Conservation (phyloP, 2,329 filamentous ascomycete species). For the Neoarthrinium moseri region DNA sequence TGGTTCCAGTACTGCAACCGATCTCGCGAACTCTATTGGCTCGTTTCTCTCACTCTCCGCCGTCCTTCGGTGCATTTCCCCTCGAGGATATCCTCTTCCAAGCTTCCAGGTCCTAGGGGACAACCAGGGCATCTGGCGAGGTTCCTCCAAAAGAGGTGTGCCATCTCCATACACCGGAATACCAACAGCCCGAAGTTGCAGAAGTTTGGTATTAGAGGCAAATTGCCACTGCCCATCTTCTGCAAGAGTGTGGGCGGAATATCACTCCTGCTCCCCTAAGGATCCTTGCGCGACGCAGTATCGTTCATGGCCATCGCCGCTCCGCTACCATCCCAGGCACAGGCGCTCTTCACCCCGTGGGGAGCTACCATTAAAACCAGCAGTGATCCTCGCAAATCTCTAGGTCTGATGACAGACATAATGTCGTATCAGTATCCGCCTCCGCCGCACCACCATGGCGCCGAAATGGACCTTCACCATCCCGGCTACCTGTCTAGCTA, state of each 20-base stretch:
- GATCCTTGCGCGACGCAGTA: neutral
- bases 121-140: too few relatives aligned
- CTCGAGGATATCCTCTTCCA: conserved; percentile 11
- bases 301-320: conserved; percentile 35
- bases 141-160: too few relatives aligned
- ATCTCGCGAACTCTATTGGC: conserved; percentile 25
- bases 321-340: conserved; percentile 29
- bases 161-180: too few relatives aligned
- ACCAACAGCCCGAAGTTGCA: too few relatives aligned
- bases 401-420: conserved; percentile 35
- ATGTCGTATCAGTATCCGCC: conserved; percentile 52
- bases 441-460: conserved; percentile 37
- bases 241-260: neutral
- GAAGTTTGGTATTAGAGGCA: too few relatives aligned
- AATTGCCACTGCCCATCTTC: neutral
- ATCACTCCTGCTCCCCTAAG: conserved; percentile 3
- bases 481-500: conserved; percentile 33
- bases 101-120: neutral
- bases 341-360: too few relatives aligned
- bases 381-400: conserved; percentile 20
- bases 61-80: too few relatives aligned
- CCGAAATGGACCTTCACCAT: conserved; percentile 40
- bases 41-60: conserved; percentile 22
- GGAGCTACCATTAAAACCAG: too few relatives aligned
- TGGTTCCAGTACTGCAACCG: conserved; percentile 19